Conservation (phyloP, 2,329 filamentous ascomycete species). For the Diplodia intermedia region DNA sequence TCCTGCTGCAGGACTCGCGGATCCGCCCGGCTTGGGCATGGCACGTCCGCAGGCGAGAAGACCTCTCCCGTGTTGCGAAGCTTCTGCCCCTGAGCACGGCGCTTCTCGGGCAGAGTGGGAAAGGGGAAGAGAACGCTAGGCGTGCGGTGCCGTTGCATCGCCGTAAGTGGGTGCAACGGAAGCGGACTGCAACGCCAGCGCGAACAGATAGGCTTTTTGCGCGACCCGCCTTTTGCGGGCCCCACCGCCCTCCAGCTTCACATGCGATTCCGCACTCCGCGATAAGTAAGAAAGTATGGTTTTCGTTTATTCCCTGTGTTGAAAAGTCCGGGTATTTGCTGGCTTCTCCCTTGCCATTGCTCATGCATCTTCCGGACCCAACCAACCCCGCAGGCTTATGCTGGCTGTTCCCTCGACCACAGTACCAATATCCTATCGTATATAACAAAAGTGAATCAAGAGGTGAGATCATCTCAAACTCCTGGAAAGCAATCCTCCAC, state of each 20-base stretch:
- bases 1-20: background rate
- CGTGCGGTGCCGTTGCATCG: background rate
- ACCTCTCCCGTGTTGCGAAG: background rate
- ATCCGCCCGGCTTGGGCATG: background rate
- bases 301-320: background rate
- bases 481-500: background rate
- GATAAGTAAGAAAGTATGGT: background rate
- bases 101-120: background rate
- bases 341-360: background rate
- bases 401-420: background rate
- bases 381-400: background rate
- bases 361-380: background rate
- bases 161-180: background rate
- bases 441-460: constrained; percentile 15
- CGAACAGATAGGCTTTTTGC: too few relatives aligned
- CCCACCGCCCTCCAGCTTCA: background rate
- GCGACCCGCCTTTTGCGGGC: too few relatives aligned
- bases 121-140: too few relatives aligned
- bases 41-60: background rate
- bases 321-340: constrained; percentile 1
- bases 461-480: constrained; percentile 10
- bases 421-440: constrained; percentile 13
- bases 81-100: background rate
- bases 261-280: background rate
- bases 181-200: background rate